Percentiles rank a stretch among this genome's conserved stretches.
These are phyloP conservation scores for Boletus edulis DNA, from an alignment of 768 basidiomycete genomes.

Conservation along the genomic window DNA sequence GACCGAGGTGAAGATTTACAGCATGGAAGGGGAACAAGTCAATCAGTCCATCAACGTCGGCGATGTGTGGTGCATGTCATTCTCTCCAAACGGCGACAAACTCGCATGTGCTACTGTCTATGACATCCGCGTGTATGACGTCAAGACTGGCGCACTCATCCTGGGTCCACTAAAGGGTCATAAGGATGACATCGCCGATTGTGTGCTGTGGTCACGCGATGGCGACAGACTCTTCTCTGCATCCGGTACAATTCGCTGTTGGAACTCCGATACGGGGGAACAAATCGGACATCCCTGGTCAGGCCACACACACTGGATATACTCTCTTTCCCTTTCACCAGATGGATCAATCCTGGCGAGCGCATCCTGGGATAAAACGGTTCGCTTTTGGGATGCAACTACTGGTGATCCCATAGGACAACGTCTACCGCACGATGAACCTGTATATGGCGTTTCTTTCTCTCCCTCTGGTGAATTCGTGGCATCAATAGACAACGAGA, in stretches of 20 bases:
- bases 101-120: too few species aligned
- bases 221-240: not conserved
- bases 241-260: not conserved
- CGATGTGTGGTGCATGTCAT: too few species aligned
- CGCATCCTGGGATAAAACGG: not conserved
- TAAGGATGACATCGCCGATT: rapidly evolving
- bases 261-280: not conserved
- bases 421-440: not conserved
- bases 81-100: too few species aligned
- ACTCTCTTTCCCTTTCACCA: not conserved
- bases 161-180: not conserved
- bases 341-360: not conserved
- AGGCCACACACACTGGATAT: not conserved
- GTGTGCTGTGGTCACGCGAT: not conserved
- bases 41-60: too few species aligned
- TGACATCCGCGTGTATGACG: not conserved
- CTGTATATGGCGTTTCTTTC: not conserved
- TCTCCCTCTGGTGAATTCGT: not conserved
- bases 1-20: too few species aligned
- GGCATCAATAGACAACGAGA: not conserved
- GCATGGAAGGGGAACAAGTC: too few species aligned
- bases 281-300: not conserved
- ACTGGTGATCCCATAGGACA: not conserved
- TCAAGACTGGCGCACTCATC: not conserved
- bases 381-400: not conserved